phyloP scores from a whole-genome alignment of 352 stramenopile species.

The Elongisporangium undulatum region DNA sequence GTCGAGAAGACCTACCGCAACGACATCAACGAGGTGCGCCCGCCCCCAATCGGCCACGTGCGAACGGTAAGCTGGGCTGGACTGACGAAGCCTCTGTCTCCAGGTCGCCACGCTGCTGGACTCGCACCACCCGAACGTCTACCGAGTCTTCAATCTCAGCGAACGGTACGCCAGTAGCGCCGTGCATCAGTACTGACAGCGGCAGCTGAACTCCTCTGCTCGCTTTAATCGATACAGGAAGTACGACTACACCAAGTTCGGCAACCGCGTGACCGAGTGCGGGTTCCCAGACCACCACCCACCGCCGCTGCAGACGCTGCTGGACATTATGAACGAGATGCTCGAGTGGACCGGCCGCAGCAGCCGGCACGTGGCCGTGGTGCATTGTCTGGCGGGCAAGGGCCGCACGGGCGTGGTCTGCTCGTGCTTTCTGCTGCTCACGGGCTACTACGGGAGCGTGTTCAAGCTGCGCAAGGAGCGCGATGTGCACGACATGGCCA shows the following conservation, averaged over 20 bases:
- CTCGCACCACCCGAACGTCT: slow-evolving; percentile 53
- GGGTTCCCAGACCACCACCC: slow-evolving; percentile 81
- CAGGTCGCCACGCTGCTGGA: slow-evolving; percentile 64
- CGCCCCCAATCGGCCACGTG: not conserved
- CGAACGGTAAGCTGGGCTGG: slow-evolving; percentile 1
- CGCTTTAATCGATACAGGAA: slow-evolving; percentile 8
- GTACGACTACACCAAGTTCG: slow-evolving; percentile 79
- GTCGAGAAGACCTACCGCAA: slow-evolving; percentile 87
- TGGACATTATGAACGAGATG: slow-evolving; percentile 87
- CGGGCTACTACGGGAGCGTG: slow-evolving; percentile 65
- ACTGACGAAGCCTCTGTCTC: not conserved
- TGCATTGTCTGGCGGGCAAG: slow-evolving; percentile 79
- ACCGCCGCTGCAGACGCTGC: slow-evolving; percentile 65
- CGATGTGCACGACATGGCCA: slow-evolving; percentile 59
- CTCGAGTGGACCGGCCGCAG: slow-evolving; percentile 61
- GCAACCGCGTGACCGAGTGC: slow-evolving; percentile 64
- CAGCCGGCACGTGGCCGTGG: slow-evolving; percentile 69
- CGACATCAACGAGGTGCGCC: slow-evolving; percentile 65
- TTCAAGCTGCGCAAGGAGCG: slow-evolving; percentile 62
- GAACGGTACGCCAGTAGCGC: slow-evolving; percentile 33
- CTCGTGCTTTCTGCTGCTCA: slow-evolving; percentile 78
- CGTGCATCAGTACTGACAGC: slow-evolving; percentile 1
- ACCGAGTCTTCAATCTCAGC: slow-evolving; percentile 83
- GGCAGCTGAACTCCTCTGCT: not conserved
- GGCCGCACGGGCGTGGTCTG: slow-evolving; percentile 78